These are phyloP conservation scores for Blastobotrys apis DNA, from an alignment of 1,139 yeast species.

Conservation along the genomic window DNA sequence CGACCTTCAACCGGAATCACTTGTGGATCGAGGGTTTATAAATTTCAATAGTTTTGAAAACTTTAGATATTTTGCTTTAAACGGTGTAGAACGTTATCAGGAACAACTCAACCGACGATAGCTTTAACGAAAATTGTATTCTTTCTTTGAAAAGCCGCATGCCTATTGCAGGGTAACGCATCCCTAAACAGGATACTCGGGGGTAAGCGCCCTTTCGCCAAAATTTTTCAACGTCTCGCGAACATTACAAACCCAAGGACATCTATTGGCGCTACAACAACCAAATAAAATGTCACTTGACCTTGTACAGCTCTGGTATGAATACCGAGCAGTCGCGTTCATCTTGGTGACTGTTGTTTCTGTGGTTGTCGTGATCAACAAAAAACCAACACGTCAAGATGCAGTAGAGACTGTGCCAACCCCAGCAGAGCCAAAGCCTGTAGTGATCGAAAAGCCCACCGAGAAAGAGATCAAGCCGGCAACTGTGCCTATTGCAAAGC, in stretches of 20 bases:
- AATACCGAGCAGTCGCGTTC: conserved; percentile 15
- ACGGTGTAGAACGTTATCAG: background rate
- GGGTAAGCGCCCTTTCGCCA: no score
- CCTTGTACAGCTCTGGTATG: conserved; percentile 18
- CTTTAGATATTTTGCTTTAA: conserved; percentile 2
- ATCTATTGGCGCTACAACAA: background rate
- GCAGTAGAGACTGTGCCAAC: conserved; percentile 2
- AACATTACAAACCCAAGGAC: background rate
- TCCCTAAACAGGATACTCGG: background rate
- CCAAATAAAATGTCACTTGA: background rate
- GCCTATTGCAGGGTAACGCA: background rate
- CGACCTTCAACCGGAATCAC: background rate
- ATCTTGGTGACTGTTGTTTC: conserved; percentile 11
- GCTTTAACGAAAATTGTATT: no score
- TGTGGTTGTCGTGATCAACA: background rate
- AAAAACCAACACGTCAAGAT: conserved; percentile 4
- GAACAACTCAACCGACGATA: no score
- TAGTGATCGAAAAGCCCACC: conserved; percentile 2
- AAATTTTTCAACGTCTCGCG: background rate
- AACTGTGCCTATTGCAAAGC: background rate
- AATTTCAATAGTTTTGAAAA: background rate
- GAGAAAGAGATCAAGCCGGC: conserved; percentile 1
- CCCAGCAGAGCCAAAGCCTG: background rate
- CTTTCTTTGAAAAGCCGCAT: background rate
- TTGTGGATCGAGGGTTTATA: background rate